Base-by-base conservation (phyloP, 2,329 filamentous ascomycete species). In the Microcyclosporella mali region DNA sequence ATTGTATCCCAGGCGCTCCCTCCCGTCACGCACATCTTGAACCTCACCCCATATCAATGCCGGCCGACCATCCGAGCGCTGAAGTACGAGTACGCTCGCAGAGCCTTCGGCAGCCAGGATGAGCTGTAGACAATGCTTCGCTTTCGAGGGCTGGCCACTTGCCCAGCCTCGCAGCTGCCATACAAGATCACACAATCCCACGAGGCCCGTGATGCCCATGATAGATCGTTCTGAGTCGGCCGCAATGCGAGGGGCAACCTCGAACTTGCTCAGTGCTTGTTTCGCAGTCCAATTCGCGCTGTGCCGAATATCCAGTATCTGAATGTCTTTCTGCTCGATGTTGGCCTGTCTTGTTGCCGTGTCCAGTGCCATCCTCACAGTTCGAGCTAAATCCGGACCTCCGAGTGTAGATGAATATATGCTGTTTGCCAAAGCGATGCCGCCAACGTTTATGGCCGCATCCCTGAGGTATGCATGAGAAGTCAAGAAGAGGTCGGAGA, bases 1-100 rank as follows among this genome's bases (percentile, higher is more conserved):
- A 41, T 59, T 59, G 41, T 59, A 53, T 14, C 53, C 55, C 33
- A 59, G 43, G 21, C 56, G 40, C 29, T 59, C 55, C 34, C 55
- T 34, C 4, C 56, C 56, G 37, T 59, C 56, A 25, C 55, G 42
- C 21, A 56, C 38, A 32, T 58, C 31, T 44, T 51, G 31, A 1
- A 58, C 46, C 14, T 56, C 51, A 29, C 43, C 37, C 45, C 51
- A 55, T 3, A 41, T 32, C 21, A 50, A 43, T 6, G 54, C 54
- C 9, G 47, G 27, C 32, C 47, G 43, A 19, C 46, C 51, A 28
- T 59, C 56, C 3, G 53, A 55, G 9, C 56, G 53, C 11, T 40
- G 12, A 8, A 58, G 42, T 2, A 58, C 32, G 2, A 53, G 4
- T 9, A 51, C 48, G 35, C 37, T 47, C 10, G 42, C 40, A n/a